A percentile compares a stretch with the other conserved stretches of the same genome.
phyloP scores from a whole-genome alignment of 306 rosid genomes.

The Gleditsia sinensis region DNA sequence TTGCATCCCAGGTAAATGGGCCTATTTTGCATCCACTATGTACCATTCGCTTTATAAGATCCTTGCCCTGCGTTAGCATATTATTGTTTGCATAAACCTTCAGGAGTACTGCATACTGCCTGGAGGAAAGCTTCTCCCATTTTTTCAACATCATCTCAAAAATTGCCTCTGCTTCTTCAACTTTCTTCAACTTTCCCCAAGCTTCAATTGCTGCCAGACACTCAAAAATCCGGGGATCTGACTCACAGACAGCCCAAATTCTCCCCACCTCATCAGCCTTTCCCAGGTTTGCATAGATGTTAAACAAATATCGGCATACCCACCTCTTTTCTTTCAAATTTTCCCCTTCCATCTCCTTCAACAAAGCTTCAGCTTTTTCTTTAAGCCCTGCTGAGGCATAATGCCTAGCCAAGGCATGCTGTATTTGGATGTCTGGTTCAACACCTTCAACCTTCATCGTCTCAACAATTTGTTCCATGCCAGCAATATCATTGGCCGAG shows the following conservation, averaged over 20 bases:
- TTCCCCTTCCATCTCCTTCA: conserved; percentile 67
- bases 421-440: conserved; percentile 41
- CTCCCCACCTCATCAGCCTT: conserved; percentile 68
- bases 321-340: conserved; percentile 36
- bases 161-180: conserved; percentile 67
- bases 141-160: conserved; percentile 54
- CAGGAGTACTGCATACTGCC: conserved; percentile 50
- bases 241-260: conserved; percentile 67
- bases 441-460: conserved; percentile 75
- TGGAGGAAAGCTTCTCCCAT: conserved; percentile 44
- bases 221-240: conserved; percentile 46
- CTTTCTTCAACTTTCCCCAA: conserved; percentile 63
- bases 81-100: conserved; percentile 53
- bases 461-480: conserved; percentile 74
- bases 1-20: conserved; percentile 66
- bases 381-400: conserved; percentile 58
- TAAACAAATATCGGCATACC: conserved; percentile 44
- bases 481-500: conserved; percentile 56
- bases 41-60: conserved; percentile 62
- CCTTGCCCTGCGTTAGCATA: conserved; percentile 75
- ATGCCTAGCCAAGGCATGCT: conserved; percentile 52
- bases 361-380: conserved; percentile 61
- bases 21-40: conserved; percentile 51
- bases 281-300: conserved; percentile 64
- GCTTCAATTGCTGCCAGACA: conserved; percentile 70